Conservation (phyloP, 441 rosid species). For the Brassica hybrid region DNA sequence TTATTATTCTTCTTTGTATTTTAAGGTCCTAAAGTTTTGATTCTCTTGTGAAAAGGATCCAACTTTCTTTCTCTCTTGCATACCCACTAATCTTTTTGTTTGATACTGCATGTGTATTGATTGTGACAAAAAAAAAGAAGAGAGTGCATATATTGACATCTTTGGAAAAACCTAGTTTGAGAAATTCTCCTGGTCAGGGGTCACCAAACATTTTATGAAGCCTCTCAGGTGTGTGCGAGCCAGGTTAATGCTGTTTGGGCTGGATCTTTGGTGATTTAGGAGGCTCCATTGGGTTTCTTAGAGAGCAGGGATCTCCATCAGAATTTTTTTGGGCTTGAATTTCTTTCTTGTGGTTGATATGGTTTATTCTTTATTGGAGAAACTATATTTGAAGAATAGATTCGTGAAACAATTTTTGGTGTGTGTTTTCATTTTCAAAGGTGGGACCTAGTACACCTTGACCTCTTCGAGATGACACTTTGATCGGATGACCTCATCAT, state of each 20-base stretch:
- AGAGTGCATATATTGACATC: background rate
- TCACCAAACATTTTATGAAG: background rate
- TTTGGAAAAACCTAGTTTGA: background rate
- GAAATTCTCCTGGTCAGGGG: background rate
- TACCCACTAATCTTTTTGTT: no score
- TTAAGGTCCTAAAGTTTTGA: no score
- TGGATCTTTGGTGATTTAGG: background rate
- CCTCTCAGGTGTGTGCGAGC: background rate
- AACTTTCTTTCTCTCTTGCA: no score
- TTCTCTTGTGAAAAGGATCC: no score
- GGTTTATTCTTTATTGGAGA: background rate
- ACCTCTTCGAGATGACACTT: background rate
- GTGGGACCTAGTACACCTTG: background rate
- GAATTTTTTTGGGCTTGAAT: background rate
- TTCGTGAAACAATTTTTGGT: background rate
- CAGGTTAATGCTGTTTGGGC: background rate
- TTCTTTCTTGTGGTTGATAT: background rate
- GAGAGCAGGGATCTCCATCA: no score
- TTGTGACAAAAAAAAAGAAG: no score
- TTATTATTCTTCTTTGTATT: no score
- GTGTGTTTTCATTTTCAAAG: background rate
- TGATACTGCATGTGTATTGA: no score
- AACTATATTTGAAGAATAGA: background rate
- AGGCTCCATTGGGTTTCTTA: background rate
- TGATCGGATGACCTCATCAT: background rate